phyloP scores from a whole-genome alignment of 2,329 filamentous ascomycete species.

The Botryotinia convoluta region DNA sequence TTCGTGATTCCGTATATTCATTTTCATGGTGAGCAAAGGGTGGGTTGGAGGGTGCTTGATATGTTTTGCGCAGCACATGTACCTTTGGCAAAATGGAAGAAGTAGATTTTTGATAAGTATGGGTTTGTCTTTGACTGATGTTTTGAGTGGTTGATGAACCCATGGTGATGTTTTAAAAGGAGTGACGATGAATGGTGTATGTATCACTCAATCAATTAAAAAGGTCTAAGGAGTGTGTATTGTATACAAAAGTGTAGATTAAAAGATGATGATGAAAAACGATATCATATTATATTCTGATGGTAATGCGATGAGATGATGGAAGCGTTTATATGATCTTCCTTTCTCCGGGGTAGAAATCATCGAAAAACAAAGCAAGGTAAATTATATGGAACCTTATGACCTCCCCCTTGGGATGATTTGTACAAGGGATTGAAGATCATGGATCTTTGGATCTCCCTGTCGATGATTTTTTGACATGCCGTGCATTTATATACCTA shows the following conservation, averaged over 20 bases:
- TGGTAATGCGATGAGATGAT: not conserved
- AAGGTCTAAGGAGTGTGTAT: not conserved
- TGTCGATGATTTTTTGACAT: slow-evolving; percentile 9
- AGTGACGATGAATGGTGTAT: not conserved
- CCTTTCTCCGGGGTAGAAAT: not conserved
- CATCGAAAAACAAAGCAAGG: slow-evolving; percentile 11
- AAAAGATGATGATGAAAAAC: slow-evolving; percentile 11
- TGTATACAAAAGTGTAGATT: not conserved
- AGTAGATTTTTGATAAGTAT: slow-evolving; percentile 10
- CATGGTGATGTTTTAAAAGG: slow-evolving; percentile 17
- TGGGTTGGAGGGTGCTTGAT: slow-evolving; percentile 19
- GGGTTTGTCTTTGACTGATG: slow-evolving; percentile 20
- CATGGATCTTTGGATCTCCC: not conserved
- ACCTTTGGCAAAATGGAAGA: slow-evolving; percentile 10
- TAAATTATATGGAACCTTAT: slow-evolving; percentile 10
- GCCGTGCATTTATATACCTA: not conserved
- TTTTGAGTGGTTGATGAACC: not conserved
- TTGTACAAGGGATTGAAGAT: not conserved
- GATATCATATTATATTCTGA: slow-evolving; percentile 16
- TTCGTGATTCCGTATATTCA: slow-evolving; percentile 15
- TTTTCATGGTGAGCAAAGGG: slow-evolving; percentile 15
- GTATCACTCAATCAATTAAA: slow-evolving; percentile 1
- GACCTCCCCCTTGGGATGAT: slow-evolving; percentile 4
- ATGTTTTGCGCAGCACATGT: slow-evolving; percentile 23
- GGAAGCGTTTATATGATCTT: slow-evolving; percentile 10